These are phyloP conservation scores for Sarocladium brachiariae DNA, from an alignment of 2,329 filamentous ascomycete genomes.

Conservation along the genomic window DNA sequence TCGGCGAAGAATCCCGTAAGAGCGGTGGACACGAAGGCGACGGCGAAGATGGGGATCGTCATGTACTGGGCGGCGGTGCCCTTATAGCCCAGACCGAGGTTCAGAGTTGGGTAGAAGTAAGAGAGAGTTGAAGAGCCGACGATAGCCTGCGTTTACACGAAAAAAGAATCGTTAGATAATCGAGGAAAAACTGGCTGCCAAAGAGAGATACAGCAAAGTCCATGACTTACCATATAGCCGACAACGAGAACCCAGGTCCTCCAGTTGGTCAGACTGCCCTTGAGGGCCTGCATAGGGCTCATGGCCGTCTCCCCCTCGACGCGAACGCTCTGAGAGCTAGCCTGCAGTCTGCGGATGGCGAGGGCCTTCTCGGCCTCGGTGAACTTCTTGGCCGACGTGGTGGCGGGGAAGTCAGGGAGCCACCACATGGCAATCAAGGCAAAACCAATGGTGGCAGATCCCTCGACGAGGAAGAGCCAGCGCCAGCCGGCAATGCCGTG, in stretches of 20 bases:
- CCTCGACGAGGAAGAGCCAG: slow-evolving; percentile 50
- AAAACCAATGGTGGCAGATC: slow-evolving; percentile 54
- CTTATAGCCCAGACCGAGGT: slow-evolving; percentile 25
- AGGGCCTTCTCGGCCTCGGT: slow-evolving; percentile 53
- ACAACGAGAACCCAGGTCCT: slow-evolving; percentile 13
- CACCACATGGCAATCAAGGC: slow-evolving; percentile 55
- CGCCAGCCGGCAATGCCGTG: slow-evolving; percentile 40
- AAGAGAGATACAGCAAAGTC: too few species aligned
- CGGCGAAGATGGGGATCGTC: slow-evolving; percentile 42
- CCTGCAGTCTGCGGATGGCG: slow-evolving; percentile 53
- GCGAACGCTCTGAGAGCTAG: slow-evolving; percentile 54
- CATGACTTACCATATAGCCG: slow-evolving; percentile 14
- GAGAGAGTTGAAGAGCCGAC: slow-evolving; percentile 24
- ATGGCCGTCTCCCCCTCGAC: slow-evolving; percentile 55
- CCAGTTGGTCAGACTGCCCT: slow-evolving; percentile 12
- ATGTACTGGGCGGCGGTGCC: slow-evolving; percentile 23
- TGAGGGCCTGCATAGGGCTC: slow-evolving; percentile 12
- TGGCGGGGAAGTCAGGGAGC: slow-evolving; percentile 63
- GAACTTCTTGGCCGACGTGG: slow-evolving; percentile 44
- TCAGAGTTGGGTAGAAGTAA: slow-evolving; percentile 28
- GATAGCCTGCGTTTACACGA: slow-evolving; percentile 21
- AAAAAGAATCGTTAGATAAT: too few species aligned
- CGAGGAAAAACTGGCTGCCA: too few species aligned
- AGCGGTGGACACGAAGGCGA: slow-evolving; percentile 42
- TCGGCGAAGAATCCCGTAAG: slow-evolving; percentile 42